Base-by-base conservation (phyloP, 352 stramenopile species). In the Phytophthora sp. region DNA sequence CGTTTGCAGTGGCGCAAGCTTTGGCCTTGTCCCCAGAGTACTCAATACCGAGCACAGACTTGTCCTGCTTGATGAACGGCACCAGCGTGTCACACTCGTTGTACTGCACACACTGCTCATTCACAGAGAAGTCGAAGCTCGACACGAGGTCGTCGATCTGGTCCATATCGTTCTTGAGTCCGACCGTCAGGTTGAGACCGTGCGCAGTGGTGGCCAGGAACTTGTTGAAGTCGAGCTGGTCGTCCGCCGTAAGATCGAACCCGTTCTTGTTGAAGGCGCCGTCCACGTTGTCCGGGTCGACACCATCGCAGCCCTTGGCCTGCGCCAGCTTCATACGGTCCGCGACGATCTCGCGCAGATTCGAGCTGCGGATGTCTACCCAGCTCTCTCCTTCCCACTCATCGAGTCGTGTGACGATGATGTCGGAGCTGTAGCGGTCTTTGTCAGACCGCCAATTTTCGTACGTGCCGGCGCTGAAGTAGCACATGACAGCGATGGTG, bases 241-340 rank as follows among this genome's bases (percentile, higher is more conserved):
- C 71, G 12, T 39, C 55, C 9, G 62, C 64, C 23, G 72, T 79
- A 21, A 82, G 62, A 15, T 46, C 38, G 51, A 80, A 62, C 11
- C 69, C 69, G 23, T 66, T 61, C 62, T 82, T 42, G 32, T 77
- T 74, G 52, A 72, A 72, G 15, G 67, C 64, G 39, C 72, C 76
- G 51, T 86, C 76, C 13, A 88, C 71, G 53, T 88, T 85, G 66
- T 88, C 80, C 3, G 75, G 69, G 28, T 88, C 76, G 17, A 90
- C 74, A 17, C 55, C 74, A 46, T 88, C 74, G 57, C 77, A 89
- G 11, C 78, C 74, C 41, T 84, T 87, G 32, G 59, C 34, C 57
- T 73, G 58, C 9, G 76, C 77, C 20, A 76, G 52, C 42, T 79
- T 32, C 51, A 89, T 74, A 52, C 80, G 73, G 15, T 66, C 59